Evolutionary conservation across 805 yeast species (phyloP).

Genomic region (Starmerella roubikii): DNA sequence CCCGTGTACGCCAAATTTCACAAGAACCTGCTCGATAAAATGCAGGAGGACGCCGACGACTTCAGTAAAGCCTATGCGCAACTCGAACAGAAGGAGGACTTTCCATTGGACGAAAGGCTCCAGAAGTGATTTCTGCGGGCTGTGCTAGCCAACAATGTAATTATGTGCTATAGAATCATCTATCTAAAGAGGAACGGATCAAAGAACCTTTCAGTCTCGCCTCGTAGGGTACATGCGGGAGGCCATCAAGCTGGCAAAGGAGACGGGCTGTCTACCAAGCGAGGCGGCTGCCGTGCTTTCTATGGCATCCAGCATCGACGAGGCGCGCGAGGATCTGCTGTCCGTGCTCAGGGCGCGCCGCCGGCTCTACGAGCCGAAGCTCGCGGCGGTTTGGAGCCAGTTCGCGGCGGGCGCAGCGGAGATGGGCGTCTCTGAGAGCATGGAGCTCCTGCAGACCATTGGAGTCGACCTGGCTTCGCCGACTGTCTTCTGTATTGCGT

Average conservation of each 20-base stretch:
- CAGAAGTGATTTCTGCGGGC: neutral
- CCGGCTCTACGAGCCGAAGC: constrained; percentile 3
- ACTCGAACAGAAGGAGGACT: constrained; percentile 5
- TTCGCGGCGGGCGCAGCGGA: constrained; percentile 17
- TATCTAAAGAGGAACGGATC: too few species aligned
- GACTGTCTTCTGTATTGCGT: constrained; percentile 55
- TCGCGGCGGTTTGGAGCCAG: constrained; percentile 8
- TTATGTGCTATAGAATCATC: too few species aligned
- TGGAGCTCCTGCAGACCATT: constrained; percentile 51
- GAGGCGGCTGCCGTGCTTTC: constrained; percentile 13
- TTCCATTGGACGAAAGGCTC: constrained; percentile 15
- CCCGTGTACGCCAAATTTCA: constrained; percentile 18
- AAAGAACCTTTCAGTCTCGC: too few species aligned
- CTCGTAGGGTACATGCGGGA: too few species aligned
- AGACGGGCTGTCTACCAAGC: constrained; percentile 13
- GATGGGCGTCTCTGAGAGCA: constrained; percentile 70
- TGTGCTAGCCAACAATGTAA: too few species aligned
- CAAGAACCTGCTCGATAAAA: constrained; percentile 17
- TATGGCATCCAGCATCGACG: constrained; percentile 5
- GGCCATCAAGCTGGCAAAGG: constrained; percentile 9
- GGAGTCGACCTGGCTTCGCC: constrained; percentile 63
- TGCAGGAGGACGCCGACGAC: constrained; percentile 19
- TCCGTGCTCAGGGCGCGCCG: constrained; percentile 8
- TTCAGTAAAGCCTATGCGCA: constrained; percentile 15
- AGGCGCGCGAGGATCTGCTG: constrained; percentile 2